Evolutionary conservation across 73 alveolate genomes (phyloP), one percentile per base, ranked within the genome.

Genomic region (Paramecium bursaria): DNA sequence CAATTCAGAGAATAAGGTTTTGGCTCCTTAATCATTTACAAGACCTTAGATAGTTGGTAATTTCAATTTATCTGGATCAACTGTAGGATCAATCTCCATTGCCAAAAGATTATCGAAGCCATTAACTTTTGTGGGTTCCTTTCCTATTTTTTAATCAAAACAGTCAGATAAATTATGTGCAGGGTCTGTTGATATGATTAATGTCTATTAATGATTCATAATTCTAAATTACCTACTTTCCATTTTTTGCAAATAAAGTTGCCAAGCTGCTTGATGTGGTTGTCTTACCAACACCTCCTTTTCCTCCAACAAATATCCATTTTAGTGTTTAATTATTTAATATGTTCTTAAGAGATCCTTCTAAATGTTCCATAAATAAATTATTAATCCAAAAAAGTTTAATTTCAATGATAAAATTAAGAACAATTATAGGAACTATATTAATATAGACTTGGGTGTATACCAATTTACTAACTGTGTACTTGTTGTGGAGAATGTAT

Each of bases 291-390:
- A 79, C 89, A 1, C 99, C 99, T 17, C 99, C 99, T 85, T 97
- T 97, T 29, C 99, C 99, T 23, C 99, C 99, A 5, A 97, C 99
- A 74, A 97, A 97, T 35, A 97, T 90, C 99, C 99, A 97, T 76
- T 96, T 95, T 50, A 94, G 75, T 9, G 97, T 61, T 23, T 87
- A 87, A 48, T 96, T 82, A 3, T 92, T 94, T 25, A 95, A 67
- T 60, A 96, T 90, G 60, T 94, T 93, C 74, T 50, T 50, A 29
- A 93, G 85, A 33, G 92, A 91, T 25, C 92, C 91, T 19, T 76
- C 95, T 47, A 55, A 35, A 15, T 79, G 44, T 42, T 67, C 15
- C 60, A 67, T 67, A n/a, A 67, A 39, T 67, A 35, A 67, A 35
- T 39, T 13, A 35, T 61, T 10, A 10, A 61, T 61, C 79, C 79